Base-by-base conservation (phyloP, 2,329 filamentous ascomycete genomes). In the Eurotiales sp. region DNA sequence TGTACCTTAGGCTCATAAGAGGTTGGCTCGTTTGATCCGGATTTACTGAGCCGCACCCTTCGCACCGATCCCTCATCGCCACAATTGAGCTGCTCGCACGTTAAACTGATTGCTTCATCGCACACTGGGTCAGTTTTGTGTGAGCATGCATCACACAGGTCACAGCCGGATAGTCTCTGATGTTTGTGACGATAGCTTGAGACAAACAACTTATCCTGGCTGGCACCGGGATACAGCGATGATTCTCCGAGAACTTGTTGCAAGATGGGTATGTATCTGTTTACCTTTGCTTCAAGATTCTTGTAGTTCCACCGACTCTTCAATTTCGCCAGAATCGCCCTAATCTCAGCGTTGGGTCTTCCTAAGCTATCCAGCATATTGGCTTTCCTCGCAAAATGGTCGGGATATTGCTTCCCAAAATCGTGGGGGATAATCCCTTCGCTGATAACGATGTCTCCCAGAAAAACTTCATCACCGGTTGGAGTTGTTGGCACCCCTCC, bases 171-270 rank as follows among this genome's bases (percentile, higher is more conserved):
- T 11, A 11, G 34, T 12, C 22, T 2, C 5, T 32, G 41, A 29
- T 49, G 46, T 17, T 49, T 49, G 15, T 42, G 36, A 5, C n/a
- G 37, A 22, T 49, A 23, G 7, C n/a, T n/a, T n/a, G 22, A 22
- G 10, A 25, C 25, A 1, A 42, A 49, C 2, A 49, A 25, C 6
- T 30, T 17, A 42, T 49, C 36, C 8, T 23, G 15, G 5, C 8
- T 8, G 14, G 30, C 7, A 10, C 25, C 17, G 3, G 46, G 46
- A 22, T 42, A 14, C 3, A 8, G 3, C 46, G 1, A 49, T 5
- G 10, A 6, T 34, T n/a, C 42, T 19, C 29, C 30, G 37, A 12
- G 32, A 32, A 8, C 15, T 5, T n/a, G n/a, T n/a, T n/a, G n/a
- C n/a, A n/a, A n/a, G n/a, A n/a, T n/a, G n/a, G n/a, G n/a, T n/a